These are phyloP conservation scores for Rhododendron molle DNA, from an alignment of 148 eudicot genomes.

Conservation along the genomic window DNA sequence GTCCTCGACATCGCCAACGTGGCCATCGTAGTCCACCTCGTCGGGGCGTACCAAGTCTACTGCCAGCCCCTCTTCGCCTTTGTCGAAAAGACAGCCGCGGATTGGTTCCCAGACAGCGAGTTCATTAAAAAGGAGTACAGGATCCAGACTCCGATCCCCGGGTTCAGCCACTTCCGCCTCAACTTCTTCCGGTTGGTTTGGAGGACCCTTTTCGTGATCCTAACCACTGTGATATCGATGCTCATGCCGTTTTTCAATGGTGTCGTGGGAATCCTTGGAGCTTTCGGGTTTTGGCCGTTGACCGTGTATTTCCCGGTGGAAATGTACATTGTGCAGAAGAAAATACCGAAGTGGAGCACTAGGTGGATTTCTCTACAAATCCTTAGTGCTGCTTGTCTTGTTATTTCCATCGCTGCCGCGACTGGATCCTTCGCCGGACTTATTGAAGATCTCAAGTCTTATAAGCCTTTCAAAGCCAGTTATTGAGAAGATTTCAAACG, in stretches of 20 bases:
- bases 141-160: slow-evolving; percentile 21
- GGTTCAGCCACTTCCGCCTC: slow-evolving; percentile 12
- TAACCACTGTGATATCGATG: slow-evolving; percentile 31
- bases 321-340: slow-evolving; percentile 39
- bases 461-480: slow-evolving; percentile 30
- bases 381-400: slow-evolving; percentile 26
- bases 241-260: slow-evolving; percentile 45
- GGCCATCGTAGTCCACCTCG: slow-evolving; percentile 36
- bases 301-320: slow-evolving; percentile 44
- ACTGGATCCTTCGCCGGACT: slow-evolving; percentile 42
- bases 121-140: slow-evolving; percentile 20
- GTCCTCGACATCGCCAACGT: slow-evolving; percentile 38
- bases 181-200: slow-evolving; percentile 34
- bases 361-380: slow-evolving; percentile 39
- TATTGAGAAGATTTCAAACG: background rate
- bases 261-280: slow-evolving; percentile 40
- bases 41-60: slow-evolving; percentile 42
- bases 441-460: slow-evolving; percentile 20
- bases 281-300: slow-evolving; percentile 38
- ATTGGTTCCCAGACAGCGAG: slow-evolving; percentile 16
- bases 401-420: slow-evolving; percentile 31
- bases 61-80: slow-evolving; percentile 35
- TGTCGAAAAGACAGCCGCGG: slow-evolving; percentile 19
- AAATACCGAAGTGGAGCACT: slow-evolving; percentile 27
- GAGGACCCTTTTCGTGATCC: slow-evolving; percentile 31